These are phyloP conservation scores for Puccinellia tenuiflora DNA, from an alignment of 176 grass and related monocot species.

Conservation along the genomic window DNA sequence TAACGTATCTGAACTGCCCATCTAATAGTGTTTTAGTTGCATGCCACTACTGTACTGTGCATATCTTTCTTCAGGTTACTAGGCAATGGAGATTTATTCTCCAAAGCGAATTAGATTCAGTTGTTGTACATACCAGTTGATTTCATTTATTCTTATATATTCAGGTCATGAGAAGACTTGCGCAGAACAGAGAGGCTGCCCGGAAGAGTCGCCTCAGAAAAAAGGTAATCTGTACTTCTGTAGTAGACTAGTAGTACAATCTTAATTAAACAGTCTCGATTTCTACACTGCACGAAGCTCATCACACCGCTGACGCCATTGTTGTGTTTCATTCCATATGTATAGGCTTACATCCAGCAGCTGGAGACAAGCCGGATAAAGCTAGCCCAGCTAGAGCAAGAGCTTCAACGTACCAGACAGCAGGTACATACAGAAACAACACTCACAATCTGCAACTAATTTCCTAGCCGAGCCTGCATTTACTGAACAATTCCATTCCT, in stretches of 20 bases:
- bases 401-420: constrained; percentile 57
- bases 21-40: neutral
- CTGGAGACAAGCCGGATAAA: constrained; percentile 89
- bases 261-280: neutral
- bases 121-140: neutral
- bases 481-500: neutral
- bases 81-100: neutral
- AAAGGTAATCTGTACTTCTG: constrained; percentile 66
- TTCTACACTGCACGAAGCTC: neutral
- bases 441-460: neutral
- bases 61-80: neutral
- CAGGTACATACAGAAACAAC: constrained; percentile 41
- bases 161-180: constrained; percentile 68
- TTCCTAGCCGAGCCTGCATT: neutral
- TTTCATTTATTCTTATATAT: neutral
- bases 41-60: neutral
- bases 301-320: neutral
- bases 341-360: constrained; percentile 91
- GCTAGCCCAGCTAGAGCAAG: constrained; percentile 74
- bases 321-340: neutral
- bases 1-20: too few relatives aligned
- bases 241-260: too few relatives aligned
- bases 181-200: constrained; percentile 91
- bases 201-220: constrained; percentile 77
- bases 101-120: neutral